These are phyloP conservation scores for Ogataea siamensis DNA, from an alignment of 805 yeast genomes.

Conservation along the genomic window DNA sequence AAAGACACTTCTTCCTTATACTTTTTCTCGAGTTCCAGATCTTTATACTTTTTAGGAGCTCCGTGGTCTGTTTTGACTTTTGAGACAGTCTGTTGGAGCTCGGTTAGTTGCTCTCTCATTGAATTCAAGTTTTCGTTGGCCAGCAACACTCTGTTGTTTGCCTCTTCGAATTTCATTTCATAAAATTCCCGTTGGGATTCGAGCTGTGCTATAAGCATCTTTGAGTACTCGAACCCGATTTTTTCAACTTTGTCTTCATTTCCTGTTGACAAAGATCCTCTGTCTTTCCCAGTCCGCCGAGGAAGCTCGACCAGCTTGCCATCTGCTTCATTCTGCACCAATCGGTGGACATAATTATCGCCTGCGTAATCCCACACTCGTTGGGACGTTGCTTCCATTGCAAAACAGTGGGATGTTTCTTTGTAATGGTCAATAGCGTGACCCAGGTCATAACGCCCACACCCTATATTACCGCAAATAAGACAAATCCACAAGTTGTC, in stretches of 20 bases:
- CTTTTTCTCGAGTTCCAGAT: conserved; percentile 25
- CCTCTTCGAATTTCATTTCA: conserved; percentile 48
- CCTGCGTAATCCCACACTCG: conserved; percentile 95
- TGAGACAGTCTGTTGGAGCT: conserved; percentile 12
- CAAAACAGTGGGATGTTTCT: conserved; percentile 78
- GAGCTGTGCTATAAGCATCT: conserved; percentile 71
- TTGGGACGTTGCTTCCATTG: conserved; percentile 82
- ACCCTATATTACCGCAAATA: conserved; percentile 88
- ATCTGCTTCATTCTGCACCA: conserved; percentile 80
- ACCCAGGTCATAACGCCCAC: conserved; percentile 81
- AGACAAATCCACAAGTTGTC: conserved; percentile 84
- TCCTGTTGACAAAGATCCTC: conserved; percentile 10
- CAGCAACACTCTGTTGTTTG: conserved; percentile 20
- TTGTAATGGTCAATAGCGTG: conserved; percentile 85
- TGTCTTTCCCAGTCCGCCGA: conserved; percentile 28
- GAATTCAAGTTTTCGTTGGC: conserved; percentile 25
- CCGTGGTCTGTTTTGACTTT: conserved; percentile 7
- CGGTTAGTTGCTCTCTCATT: conserved; percentile 30
- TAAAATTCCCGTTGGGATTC: conserved; percentile 85
- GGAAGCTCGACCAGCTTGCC: conserved; percentile 86
- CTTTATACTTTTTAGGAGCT: conserved; percentile 22
- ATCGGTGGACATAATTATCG: conserved; percentile 83
- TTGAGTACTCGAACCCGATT: conserved; percentile 75
- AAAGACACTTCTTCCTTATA: conserved; percentile 48
- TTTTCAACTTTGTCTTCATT: conserved; percentile 48